Evolutionary conservation across 2,329 filamentous ascomycete species (phyloP).

Genomic region (Elsinoe perseae): DNA sequence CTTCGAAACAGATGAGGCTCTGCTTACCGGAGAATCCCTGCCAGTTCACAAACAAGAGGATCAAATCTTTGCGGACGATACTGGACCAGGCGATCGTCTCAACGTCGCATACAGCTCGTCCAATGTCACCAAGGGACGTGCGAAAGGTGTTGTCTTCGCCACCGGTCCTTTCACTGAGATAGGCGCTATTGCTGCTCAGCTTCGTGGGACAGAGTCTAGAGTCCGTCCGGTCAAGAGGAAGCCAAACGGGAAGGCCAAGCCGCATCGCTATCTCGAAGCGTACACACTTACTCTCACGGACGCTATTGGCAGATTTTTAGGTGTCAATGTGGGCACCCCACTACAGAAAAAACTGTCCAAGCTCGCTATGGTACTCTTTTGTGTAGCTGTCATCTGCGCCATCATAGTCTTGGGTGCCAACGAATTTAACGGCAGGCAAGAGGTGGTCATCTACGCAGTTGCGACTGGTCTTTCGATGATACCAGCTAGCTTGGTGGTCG

Average conservation of each 20-base stretch:
- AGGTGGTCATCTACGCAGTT: conserved; percentile 60
- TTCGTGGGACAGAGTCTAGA: conserved; percentile 46
- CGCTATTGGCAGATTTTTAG: conserved; percentile 55
- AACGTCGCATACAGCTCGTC: conserved; percentile 60
- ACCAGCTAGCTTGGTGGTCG: conserved; percentile 43
- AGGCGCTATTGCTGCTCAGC: conserved; percentile 57
- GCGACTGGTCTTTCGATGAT: conserved; percentile 56
- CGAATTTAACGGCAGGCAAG: conserved; percentile 43
- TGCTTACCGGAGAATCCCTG: conserved; percentile 64
- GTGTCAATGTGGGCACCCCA: conserved; percentile 65
- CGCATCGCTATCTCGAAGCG: conserved; percentile 40
- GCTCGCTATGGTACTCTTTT: conserved; percentile 70
- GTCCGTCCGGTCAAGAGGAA: conserved; percentile 35
- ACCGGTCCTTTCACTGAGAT: conserved; percentile 61
- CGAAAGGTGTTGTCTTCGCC: conserved; percentile 48
- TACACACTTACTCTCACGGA: conserved; percentile 48
- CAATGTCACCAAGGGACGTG: conserved; percentile 56
- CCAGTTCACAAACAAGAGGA: conserved; percentile 31
- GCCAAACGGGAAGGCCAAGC: conserved; percentile 27
- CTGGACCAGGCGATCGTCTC: conserved; percentile 53
- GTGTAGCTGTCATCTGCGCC: conserved; percentile 58
- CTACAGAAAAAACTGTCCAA: conserved; percentile 74
- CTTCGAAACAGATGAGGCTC: conserved; percentile 62
- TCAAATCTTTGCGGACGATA: conserved; percentile 28
- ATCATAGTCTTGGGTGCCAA: conserved; percentile 59